Percentiles rank a stretch among this genome's conserved stretches.
Conservation (phyloP, 2,329 filamentous ascomycete species). For the Blastomyces gilchristii region DNA sequence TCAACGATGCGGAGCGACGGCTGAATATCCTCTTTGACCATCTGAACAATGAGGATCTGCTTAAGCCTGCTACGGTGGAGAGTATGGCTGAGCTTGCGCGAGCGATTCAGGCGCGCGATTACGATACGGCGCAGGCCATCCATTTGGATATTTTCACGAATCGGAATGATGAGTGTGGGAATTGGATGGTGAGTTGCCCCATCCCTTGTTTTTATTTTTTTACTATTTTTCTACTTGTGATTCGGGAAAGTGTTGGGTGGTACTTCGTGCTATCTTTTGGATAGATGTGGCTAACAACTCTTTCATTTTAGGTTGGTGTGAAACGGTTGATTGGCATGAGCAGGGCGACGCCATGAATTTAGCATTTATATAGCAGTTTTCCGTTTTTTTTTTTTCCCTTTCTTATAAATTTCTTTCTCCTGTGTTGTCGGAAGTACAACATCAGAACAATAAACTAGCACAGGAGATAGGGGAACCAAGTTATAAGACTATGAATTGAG, state of each 20-base stretch:
- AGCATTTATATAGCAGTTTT: neutral
- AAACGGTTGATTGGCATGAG: constrained; percentile 73
- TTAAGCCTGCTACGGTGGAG: constrained; percentile 59
- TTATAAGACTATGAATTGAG: neutral
- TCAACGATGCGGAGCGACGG: constrained; percentile 88
- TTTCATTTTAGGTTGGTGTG: constrained; percentile 52
- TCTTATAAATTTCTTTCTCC: neutral
- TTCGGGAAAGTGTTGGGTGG: neutral
- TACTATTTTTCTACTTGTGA: neutral
- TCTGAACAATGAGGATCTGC: constrained; percentile 85
- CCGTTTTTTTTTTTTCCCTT: neutral
- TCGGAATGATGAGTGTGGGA: constrained; percentile 68
- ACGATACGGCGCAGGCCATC: constrained; percentile 54
- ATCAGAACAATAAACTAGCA: too few relatives aligned
- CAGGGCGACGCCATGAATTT: constrained; percentile 53
- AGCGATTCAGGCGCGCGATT: constrained; percentile 59
- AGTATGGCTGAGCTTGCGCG: constrained; percentile 45
- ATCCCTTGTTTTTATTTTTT: neutral
- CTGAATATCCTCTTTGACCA: constrained; percentile 92
- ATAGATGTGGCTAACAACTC: constrained; percentile 4
- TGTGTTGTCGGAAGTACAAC: neutral
- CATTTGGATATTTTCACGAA: constrained; percentile 68
- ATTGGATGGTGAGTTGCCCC: constrained; percentile 65
- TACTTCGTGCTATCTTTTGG: neutral
- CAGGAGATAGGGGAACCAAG: neutral